Base-by-base conservation (phyloP, 2,329 filamentous ascomycete species). In the Dichotomopilus funicola region DNA sequence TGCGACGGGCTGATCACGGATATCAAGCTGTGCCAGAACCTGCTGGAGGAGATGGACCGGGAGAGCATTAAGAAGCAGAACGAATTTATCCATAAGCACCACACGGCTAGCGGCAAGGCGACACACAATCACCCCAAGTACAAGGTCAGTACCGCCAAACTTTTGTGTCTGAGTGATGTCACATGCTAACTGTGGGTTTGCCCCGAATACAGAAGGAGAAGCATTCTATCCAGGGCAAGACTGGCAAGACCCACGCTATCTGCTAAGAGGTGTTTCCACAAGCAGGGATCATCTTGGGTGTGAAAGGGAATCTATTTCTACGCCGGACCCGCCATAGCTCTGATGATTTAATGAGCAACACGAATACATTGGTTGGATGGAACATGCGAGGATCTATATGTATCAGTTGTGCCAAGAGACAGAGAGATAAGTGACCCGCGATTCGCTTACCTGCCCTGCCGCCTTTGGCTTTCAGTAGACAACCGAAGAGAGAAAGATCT, bases 201-300 rank as follows among this genome's bases (percentile, higher is more conserved):
- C 19, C 44, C 11, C 40, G 0, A 0, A 1, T 51, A 60, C 71
- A 85, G 73, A 82, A 86, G 60, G 91, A 96, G 75, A 82, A 82
- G 64, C 92, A 97, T 72, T 92, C 87, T 55, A 74, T 97, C 63
- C 89, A 95, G 74, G 91, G 89, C 12, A 91, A 94, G 81, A 82
- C 83, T 56, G 91, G 90, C 54, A 96, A 96, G 81, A 92, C 90
- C 1, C 91, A 96, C 71, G 86, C 83, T 41, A 77, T 95, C 57
- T 96, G 91, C 73, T 96, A 82, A 56, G 34, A 11, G 19, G 19
- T 27, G 19, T 27, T 27, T 27, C 19, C 19, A 27, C 19, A 27
- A 27, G 19, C 19, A 27, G 19, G 19, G 19, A 27, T 27, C 19
- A 27, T 27, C 19, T 27, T 27, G 19, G 19, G 19, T 27, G 19